Evolutionary conservation across 306 rosid species (phyloP), one percentile per base, ranked within the genome.

Genomic region (Clitoria ternatea): DNA sequence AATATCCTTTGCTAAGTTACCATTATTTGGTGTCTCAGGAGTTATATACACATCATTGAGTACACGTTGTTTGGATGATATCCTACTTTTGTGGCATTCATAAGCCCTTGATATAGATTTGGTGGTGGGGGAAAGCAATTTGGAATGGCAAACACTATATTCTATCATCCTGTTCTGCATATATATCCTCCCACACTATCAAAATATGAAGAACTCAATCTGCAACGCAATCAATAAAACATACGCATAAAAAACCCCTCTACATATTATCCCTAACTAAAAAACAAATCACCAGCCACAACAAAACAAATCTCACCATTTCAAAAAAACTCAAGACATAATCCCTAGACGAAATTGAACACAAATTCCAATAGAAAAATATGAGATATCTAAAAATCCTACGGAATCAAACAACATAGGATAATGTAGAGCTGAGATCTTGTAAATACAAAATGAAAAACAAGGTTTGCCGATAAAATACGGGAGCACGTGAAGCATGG

Each of bases 131-230:
- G 97, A 78, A 77, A 89, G 84, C 92, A 95, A 78, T 84, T 87
- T 86, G 26, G 99, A 89, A 75, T 81, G 99, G 82, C 99, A 95
- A 35, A 89, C 96, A 79, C 89, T 87, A 92, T 97, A 95, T 89
- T 95, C 99, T 77, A 88, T 70, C 92, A 89, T 86, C 82, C 96
- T 93, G 86, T 83, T 91, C 69, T 82, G 89, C 92, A 84, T 81
- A 29, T 61, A 65, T 19, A 72, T 53, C 35, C 75, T 27, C 86
- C 79, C 54, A 43, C 82, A 35, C 79, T 70, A 42, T 65, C 70
- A 66, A 36, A 33, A 73, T 33, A 74, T 72, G 60, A 80, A 53
- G 76, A 76, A 84, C 80, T 47, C 77, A 82, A 90, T 81, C 87
- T 87, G 60, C 81, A 83, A 66, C 9, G 7, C 44, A 22, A 59